These are phyloP conservation scores for Ceratobasidium sp. DNA, from an alignment of 1,284 basidiomycete species.

Conservation along the genomic window DNA sequence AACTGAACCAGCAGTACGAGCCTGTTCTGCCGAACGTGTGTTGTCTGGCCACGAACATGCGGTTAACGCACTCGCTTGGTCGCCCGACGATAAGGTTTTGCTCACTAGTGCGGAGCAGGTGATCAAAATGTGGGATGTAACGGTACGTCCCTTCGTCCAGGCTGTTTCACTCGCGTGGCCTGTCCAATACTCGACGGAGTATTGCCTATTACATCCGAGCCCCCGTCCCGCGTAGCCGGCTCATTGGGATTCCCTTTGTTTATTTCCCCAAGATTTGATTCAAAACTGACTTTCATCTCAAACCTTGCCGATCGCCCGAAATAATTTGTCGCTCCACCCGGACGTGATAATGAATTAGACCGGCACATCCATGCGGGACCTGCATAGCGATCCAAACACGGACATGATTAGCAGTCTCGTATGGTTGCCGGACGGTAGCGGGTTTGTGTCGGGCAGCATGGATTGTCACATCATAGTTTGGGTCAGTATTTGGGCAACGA, in stretches of 20 bases:
- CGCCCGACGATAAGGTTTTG: constrained; percentile 84
- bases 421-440: constrained; percentile 90
- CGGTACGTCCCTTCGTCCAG: constrained; percentile 64
- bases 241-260: constrained; percentile 9
- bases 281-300: constrained; percentile 11
- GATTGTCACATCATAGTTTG: constrained; percentile 91
- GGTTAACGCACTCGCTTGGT: constrained; percentile 90
- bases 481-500: constrained; percentile 66
- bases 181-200: constrained; percentile 12
- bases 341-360: constrained; percentile 63
- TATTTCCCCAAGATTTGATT: constrained; percentile 44
- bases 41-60: constrained; percentile 81
- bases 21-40: constrained; percentile 71
- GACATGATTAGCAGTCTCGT: constrained; percentile 89
- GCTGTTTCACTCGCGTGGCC: neutral
- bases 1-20: constrained; percentile 65
- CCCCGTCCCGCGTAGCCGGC: neutral
- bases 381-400: constrained; percentile 71
- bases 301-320: constrained; percentile 3
- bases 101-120: constrained; percentile 83
- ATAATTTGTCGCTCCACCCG: neutral
- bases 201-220: constrained; percentile 16
- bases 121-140: constrained; percentile 89
- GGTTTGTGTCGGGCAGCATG: constrained; percentile 91
- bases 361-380: constrained; percentile 72